Evolutionary conservation across 1,139 yeast genomes (phyloP).

Genomic region (Meyerozyma carpophila): DNA sequence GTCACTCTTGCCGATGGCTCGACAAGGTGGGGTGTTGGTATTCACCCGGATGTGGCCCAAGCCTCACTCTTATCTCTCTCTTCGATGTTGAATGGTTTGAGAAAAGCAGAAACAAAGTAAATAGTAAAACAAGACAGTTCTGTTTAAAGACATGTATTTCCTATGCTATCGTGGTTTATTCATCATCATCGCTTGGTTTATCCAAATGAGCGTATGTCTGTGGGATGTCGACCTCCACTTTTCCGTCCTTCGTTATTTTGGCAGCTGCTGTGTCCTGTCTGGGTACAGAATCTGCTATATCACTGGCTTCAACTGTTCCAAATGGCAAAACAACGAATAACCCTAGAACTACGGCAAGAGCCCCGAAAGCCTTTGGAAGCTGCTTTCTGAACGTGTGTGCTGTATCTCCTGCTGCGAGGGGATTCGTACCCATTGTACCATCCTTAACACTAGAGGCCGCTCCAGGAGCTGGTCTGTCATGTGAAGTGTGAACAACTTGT

Average conservation of each 20-base stretch:
- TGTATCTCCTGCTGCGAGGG: constrained; percentile 9
- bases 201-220: constrained; percentile 14
- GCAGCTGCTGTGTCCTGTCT: constrained; percentile 10
- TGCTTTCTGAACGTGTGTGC: constrained; percentile 7
- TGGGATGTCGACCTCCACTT: constrained; percentile 15
- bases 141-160: too few species aligned
- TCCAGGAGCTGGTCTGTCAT: constrained; percentile 2
- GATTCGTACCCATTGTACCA: constrained; percentile 6
- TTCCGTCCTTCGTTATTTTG: constrained; percentile 8
- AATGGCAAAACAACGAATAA: constrained; percentile 15
- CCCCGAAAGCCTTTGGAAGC: constrained; percentile 12
- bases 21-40: constrained; percentile 89
- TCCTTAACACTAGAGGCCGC: constrained; percentile 7
- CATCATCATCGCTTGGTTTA: constrained; percentile 12
- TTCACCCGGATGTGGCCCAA: constrained; percentile 86
- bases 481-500: constrained; percentile 1
- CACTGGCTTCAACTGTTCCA: constrained; percentile 7
- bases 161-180: neutral
- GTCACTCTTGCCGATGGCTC: constrained; percentile 47
- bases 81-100: constrained; percentile 59
- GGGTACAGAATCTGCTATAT: constrained; percentile 11
- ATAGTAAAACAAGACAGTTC: neutral
- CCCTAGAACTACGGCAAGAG: constrained; percentile 8
- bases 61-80: constrained; percentile 81
- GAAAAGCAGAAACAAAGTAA: neutral